Base-by-base conservation (phyloP, 2,329 filamentous ascomycete species). In the Metarhizium guizhouense region DNA sequence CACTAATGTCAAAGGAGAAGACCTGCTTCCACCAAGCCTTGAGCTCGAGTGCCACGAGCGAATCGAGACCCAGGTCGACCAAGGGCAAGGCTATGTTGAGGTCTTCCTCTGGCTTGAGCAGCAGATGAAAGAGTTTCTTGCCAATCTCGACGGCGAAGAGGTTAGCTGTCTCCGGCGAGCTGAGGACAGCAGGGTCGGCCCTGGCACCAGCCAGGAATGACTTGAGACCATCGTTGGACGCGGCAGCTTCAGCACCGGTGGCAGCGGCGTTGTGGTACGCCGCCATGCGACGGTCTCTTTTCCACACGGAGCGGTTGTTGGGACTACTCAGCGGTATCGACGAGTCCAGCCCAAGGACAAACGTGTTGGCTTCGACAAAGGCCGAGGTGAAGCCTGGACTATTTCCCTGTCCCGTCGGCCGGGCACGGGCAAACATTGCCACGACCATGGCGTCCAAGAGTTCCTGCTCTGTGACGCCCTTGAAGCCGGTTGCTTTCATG, bases 1-100 rank as follows among this genome's bases (percentile, higher is more conserved):
- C 45, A 6, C 53, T 60, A 18, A 66, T 61, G 13, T 64, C 60
- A 20, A 66, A 55, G 1, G 58, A 60, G 16, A 63, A 55, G 7
- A 48, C 54, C 20, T 61, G 57, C 30, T 54, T 53, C 40, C 60
- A 58, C 64, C 64, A 66, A 3, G 53, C 56, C 1, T 61, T 51
- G 20, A 66, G 42, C 52, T 66, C 64, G 5, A 66, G 51, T 1
- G 55, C 62, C 0, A 65, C 57, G 13, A 66, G 45, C 3, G 63
- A 65, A 43, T 66, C 64, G 11, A 64, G 8, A 8, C 62, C 63
- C 7, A 64, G 40, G 3, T 60, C 60, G 29, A 34, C 47, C 34
- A 62, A 57, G 6, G 48, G 29, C 51, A 29, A 8, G 1, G 25
- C 43, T 29, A 48, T 53, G 29, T 54, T 49, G 16, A 53, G 36